A percentile compares a stretch with the other conserved stretches of the same genome.
Conservation (phyloP, 306 rosid genomes). For the Castanea crenata region DNA sequence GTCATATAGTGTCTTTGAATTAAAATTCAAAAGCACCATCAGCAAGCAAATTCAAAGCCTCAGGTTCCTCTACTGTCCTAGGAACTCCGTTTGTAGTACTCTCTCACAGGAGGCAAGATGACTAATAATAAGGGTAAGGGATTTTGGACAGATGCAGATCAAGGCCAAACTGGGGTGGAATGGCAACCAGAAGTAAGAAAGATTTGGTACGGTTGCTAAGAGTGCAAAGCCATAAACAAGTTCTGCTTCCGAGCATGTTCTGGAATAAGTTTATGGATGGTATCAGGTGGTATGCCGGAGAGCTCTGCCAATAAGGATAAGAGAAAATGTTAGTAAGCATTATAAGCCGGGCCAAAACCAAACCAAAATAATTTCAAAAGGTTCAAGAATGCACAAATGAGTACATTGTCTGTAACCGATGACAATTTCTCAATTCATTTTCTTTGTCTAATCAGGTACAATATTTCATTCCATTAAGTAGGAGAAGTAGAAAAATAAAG, state of each 20-base stretch:
- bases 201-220: constrained; percentile 40
- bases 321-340: constrained; percentile 6
- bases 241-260: constrained; percentile 97
- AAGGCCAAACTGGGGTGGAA: constrained; percentile 6
- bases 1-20: constrained; percentile 20
- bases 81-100: constrained; percentile 44
- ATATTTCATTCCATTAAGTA: not conserved
- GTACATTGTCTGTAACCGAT: no score
- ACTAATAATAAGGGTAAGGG: constrained; percentile 23
- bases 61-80: constrained; percentile 27
- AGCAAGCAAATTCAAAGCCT: constrained; percentile 27
- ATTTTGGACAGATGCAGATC: not conserved
- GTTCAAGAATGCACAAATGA: not conserved
- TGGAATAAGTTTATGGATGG: constrained; percentile 74
- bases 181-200: constrained; percentile 14
- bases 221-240: constrained; percentile 92
- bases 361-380: not conserved
- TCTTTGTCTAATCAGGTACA: not conserved
- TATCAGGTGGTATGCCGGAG: constrained; percentile 70
- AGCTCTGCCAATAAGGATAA: constrained; percentile 61
- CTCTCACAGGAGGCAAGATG: constrained; percentile 32
- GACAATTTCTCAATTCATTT: not conserved
- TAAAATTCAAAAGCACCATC: constrained; percentile 42
- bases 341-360: not conserved
- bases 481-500: no score